phyloP scores from a whole-genome alignment of 2,329 filamentous ascomycete genomes.

The Rhynchosporium graminicola region DNA sequence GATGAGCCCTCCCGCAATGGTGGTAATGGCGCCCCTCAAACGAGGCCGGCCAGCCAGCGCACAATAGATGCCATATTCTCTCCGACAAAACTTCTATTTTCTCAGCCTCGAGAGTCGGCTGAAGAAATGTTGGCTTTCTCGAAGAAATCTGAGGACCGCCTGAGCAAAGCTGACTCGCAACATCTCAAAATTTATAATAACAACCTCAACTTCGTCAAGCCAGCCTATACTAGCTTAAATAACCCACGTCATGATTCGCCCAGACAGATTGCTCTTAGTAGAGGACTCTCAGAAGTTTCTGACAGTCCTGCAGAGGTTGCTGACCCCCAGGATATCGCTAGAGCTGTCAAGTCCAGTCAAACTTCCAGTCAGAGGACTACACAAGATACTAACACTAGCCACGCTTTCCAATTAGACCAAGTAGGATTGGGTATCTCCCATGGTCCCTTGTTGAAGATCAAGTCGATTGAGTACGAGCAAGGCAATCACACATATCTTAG shows the following conservation, averaged over 20 bases:
- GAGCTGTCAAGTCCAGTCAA: slow-evolving; percentile 4
- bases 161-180: not conserved
- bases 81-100: not conserved
- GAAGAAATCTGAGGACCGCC: not conserved
- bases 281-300: not conserved
- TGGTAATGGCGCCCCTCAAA: not conserved
- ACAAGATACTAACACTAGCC: slow-evolving; percentile 1
- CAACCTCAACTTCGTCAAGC: not conserved
- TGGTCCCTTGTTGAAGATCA: not conserved
- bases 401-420: not conserved
- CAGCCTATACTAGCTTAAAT: not conserved
- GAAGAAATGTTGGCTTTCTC: not conserved
- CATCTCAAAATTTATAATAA: not conserved
- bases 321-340: not conserved
- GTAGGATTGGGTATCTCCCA: not conserved
- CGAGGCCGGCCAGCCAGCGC: not conserved
- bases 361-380: slow-evolving; percentile 5
- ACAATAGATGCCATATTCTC: not conserved
- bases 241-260: not conserved
- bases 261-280: not conserved
- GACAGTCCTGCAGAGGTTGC: slow-evolving; percentile 5
- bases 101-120: not conserved
- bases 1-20: not conserved
- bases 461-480: not conserved
- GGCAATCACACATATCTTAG: slow-evolving; percentile 12